Conservation (phyloP, 345 rosid genomes). For the Cardamine resedifolia region DNA sequence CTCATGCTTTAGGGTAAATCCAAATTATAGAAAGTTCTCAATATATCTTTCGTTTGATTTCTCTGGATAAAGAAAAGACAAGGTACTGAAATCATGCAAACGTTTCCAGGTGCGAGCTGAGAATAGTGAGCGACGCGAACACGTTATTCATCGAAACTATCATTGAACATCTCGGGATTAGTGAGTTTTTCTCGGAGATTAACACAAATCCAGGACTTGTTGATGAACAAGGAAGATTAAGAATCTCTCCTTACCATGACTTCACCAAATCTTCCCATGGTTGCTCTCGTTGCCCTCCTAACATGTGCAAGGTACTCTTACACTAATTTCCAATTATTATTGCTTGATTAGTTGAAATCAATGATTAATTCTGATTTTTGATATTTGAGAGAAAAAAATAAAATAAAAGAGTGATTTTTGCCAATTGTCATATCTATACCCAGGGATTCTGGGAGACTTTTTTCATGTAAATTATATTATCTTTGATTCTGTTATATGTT, state of each 20-base stretch:
- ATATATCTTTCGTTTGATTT: neutral
- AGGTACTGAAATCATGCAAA: neutral
- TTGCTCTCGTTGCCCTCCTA: constrained; percentile 77
- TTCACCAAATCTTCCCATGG: constrained; percentile 60
- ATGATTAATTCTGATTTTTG: neutral
- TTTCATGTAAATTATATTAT: too few relatives aligned
- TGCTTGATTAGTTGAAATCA: neutral
- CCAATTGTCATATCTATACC: neutral
- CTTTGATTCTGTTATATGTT: neutral
- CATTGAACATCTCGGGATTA: constrained; percentile 57
- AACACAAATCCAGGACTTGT: constrained; percentile 70
- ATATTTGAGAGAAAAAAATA: neutral
- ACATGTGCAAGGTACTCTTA: constrained; percentile 86
- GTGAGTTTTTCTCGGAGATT: constrained; percentile 68
- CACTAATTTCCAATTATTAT: neutral
- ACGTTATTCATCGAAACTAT: constrained; percentile 73
- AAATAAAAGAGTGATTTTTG: neutral
- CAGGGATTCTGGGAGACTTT: neutral
- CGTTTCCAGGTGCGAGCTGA: constrained; percentile 64
- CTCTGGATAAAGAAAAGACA: neutral
- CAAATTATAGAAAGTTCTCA: neutral
- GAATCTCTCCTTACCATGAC: constrained; percentile 64
- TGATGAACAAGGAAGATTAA: constrained; percentile 56
- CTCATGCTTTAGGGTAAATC: constrained; percentile 70
- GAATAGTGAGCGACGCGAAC: constrained; percentile 82